A percentile compares a stretch with the other conserved stretches of the same genome.
Conservation (phyloP, 352 stramenopile genomes). For the Phytophthora citricola region DNA sequence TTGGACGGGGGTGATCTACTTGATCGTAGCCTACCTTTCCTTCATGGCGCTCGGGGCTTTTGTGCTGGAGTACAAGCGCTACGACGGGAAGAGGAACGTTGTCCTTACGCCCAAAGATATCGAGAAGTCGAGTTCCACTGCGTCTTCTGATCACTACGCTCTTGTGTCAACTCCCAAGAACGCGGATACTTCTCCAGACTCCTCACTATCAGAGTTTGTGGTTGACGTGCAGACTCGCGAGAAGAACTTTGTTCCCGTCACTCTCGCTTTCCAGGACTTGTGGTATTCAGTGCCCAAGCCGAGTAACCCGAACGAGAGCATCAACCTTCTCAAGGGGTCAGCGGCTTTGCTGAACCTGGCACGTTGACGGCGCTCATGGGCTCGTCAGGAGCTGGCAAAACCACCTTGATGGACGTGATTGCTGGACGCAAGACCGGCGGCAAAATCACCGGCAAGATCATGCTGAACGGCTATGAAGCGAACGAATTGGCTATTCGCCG, state of each 20-base stretch:
- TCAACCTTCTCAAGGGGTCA: slow-evolving; percentile 13
- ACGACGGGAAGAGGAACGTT: slow-evolving; percentile 23
- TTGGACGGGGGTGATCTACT: slow-evolving; percentile 32
- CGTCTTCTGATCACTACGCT: slow-evolving; percentile 8
- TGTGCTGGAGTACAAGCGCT: slow-evolving; percentile 46
- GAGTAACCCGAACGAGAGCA: slow-evolving; percentile 7
- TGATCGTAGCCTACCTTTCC: slow-evolving; percentile 37
- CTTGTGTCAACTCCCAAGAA: slow-evolving; percentile 17
- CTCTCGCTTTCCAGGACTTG: slow-evolving; percentile 5
- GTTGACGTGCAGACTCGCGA: slow-evolving; percentile 8
- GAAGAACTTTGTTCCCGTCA: slow-evolving; percentile 1
- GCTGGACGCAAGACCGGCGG: slow-evolving; percentile 13
- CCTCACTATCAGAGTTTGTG: neutral
- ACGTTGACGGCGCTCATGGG: slow-evolving; percentile 13
- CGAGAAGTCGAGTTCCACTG: slow-evolving; percentile 4
- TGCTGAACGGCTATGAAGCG: slow-evolving; percentile 15
- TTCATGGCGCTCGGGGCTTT: slow-evolving; percentile 39
- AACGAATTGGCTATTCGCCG: slow-evolving; percentile 15
- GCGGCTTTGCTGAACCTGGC: slow-evolving; percentile 11
- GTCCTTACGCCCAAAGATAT: slow-evolving; percentile 12
- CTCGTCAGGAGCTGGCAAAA: slow-evolving; percentile 14
- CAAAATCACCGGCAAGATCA: slow-evolving; percentile 13
- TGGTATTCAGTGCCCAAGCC: slow-evolving; percentile 10
- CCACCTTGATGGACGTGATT: slow-evolving; percentile 18
- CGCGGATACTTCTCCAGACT: neutral